These are phyloP conservation scores for Metschnikowia lachancei DNA, from an alignment of 805 yeast species.

Conservation along the genomic window DNA sequence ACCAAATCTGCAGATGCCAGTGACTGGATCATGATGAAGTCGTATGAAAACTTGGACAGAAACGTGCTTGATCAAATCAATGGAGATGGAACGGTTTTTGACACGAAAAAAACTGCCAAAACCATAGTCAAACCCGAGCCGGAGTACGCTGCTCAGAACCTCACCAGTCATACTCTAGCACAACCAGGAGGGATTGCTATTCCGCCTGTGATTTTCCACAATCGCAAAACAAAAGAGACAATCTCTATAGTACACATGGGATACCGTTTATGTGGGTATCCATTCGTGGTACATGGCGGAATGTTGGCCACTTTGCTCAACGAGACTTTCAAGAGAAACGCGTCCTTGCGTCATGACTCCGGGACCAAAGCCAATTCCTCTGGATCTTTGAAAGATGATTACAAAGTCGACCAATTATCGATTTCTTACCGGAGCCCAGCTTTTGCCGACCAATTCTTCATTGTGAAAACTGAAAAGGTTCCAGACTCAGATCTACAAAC, in stretches of 20 bases:
- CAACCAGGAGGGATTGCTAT: slow-evolving; percentile 79
- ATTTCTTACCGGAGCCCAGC: slow-evolving; percentile 69
- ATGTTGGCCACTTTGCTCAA: slow-evolving; percentile 76
- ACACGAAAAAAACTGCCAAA: slow-evolving; percentile 3
- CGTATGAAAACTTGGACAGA: slow-evolving; percentile 44
- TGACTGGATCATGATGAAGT: slow-evolving; percentile 44
- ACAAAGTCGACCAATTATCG: slow-evolving; percentile 44
- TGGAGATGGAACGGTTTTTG: background rate
- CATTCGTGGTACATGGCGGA: slow-evolving; percentile 87
- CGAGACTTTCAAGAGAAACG: slow-evolving; percentile 64
- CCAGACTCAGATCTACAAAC: slow-evolving; percentile 17
- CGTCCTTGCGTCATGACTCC: slow-evolving; percentile 34
- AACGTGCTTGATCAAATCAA: slow-evolving; percentile 28
- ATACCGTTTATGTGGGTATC: slow-evolving; percentile 77
- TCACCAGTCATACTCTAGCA: slow-evolving; percentile 47
- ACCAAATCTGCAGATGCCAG: slow-evolving; percentile 39
- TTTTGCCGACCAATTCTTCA: slow-evolving; percentile 70
- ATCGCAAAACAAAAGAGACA: slow-evolving; percentile 53
- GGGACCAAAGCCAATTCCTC: slow-evolving; percentile 26
- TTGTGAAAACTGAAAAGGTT: slow-evolving; percentile 48
- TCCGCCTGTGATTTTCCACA: slow-evolving; percentile 66
- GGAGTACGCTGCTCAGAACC: slow-evolving; percentile 16
- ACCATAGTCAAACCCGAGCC: slow-evolving; percentile 5
- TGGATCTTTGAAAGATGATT: slow-evolving; percentile 33
- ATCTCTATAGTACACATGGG: slow-evolving; percentile 76